Conservation (phyloP, 2,329 filamentous ascomycete genomes). For the Apiospora arundinis region DNA sequence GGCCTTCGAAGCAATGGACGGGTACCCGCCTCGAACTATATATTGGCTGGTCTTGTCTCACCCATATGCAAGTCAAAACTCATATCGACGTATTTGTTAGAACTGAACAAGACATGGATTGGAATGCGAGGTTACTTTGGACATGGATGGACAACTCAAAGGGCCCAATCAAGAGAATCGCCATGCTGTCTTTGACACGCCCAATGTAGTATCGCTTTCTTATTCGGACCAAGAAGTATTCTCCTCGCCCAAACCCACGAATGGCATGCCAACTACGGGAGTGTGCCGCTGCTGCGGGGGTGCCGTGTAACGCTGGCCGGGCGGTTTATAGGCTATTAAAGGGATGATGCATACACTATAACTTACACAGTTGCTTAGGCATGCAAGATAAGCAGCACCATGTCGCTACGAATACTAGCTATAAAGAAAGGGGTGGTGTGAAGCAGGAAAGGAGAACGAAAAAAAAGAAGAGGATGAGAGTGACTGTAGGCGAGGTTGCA, state of each 20-base stretch:
- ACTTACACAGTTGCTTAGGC: background rate
- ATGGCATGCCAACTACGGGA: background rate
- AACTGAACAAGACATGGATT: background rate
- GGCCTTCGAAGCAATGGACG: background rate
- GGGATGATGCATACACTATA: background rate
- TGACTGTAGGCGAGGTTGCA: too few relatives aligned
- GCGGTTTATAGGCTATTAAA: background rate
- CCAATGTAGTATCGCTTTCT: background rate
- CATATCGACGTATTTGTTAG: background rate
- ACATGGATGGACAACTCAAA: background rate
- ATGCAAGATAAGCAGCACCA: background rate
- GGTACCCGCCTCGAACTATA: background rate
- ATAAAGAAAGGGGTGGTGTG: background rate
- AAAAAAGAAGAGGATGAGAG: too few relatives aligned
- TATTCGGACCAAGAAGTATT: background rate
- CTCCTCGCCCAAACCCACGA: background rate
- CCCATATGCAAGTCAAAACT: background rate
- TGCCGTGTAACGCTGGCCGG: background rate
- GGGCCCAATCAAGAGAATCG: background rate
- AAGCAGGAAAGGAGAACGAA: too few relatives aligned
- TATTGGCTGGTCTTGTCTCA: background rate
- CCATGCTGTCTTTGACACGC: background rate
- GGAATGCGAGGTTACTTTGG: too few relatives aligned
- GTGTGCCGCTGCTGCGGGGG: background rate
- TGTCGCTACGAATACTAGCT: background rate